A percentile compares a stretch with the other conserved stretches of the same genome.
These are phyloP conservation scores for Cryptococcus sp. DNA, from an alignment of 1,284 basidiomycete genomes.

Conservation along the genomic window DNA sequence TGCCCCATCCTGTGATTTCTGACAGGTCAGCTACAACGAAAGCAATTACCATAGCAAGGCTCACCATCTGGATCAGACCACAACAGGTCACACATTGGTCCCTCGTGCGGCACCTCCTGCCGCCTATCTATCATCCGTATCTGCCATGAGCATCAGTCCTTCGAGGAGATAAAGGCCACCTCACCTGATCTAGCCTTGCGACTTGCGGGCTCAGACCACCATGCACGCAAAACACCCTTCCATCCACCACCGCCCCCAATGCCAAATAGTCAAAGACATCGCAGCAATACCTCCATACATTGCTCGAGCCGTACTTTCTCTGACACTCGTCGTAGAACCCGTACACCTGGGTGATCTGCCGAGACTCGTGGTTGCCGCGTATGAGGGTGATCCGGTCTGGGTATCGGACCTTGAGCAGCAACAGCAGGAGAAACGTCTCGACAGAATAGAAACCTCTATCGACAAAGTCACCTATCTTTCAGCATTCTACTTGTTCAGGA, in stretches of 20 bases:
- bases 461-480: conserved; percentile 92
- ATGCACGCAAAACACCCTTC: conserved; percentile 85
- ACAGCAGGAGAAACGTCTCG: conserved; percentile 89
- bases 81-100: conserved; percentile 95
- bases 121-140: conserved; percentile 93
- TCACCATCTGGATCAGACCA: conserved; percentile 98
- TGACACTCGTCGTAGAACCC: conserved; percentile 99
- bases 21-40: conserved; percentile 6
- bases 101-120: conserved; percentile 99
- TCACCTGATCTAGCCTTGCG: conserved; percentile 76
- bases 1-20: conserved; percentile 88
- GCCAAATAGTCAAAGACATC: conserved; percentile 98
- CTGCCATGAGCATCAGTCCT: conserved; percentile 49
- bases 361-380: conserved; percentile 96
- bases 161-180: conserved; percentile 20
- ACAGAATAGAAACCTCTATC: conserved; percentile 97
- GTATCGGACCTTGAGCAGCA: conserved; percentile 94
- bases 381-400: conserved; percentile 97
- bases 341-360: conserved; percentile 98
- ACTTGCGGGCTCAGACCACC: conserved; percentile 88
- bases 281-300: conserved; percentile 97
- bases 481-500: background rate
- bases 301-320: conserved; percentile 88
- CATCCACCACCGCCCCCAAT: conserved; percentile 90
- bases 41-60: conserved; percentile 11